These are phyloP conservation scores for Fusarium sp. DNA, from an alignment of 2,329 filamentous ascomycete genomes.

Conservation along the genomic window DNA sequence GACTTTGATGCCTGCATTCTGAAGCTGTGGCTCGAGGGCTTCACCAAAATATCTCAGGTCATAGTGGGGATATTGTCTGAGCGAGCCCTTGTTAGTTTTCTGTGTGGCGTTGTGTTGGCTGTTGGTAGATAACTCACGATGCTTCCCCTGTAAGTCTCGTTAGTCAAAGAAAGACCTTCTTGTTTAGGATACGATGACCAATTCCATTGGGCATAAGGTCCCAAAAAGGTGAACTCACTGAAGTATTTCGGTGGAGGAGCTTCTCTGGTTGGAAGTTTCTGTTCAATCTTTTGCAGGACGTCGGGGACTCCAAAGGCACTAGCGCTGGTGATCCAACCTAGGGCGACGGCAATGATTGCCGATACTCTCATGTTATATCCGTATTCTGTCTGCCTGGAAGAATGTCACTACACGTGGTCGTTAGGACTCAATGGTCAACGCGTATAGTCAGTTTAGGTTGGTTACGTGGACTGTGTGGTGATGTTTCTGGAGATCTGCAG, in stretches of 20 bases:
- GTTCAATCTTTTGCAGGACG: constrained; percentile 5
- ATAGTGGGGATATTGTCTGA: constrained; percentile 46
- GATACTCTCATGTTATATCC: constrained; percentile 6
- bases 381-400: neutral
- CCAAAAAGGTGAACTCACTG: constrained; percentile 9
- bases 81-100: constrained; percentile 14
- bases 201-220: neutral
- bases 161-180: neutral
- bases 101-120: neutral
- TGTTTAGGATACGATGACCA: neutral
- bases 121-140: constrained; percentile 22
- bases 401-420: neutral
- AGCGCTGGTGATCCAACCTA: constrained; percentile 16
- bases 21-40: constrained; percentile 62
- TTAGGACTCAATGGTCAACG: neutral
- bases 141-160: constrained; percentile 29
- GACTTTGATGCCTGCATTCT: constrained; percentile 69
- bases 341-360: neutral
- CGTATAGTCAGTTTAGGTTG: constrained; percentile 1
- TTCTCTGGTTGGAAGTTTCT: neutral
- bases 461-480: constrained; percentile 5
- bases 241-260: constrained; percentile 29
- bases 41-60: constrained; percentile 52
- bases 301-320: constrained; percentile 13
- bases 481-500: constrained; percentile 9